phyloP scores from a whole-genome alignment of 2,329 filamentous ascomycete species.

The Nakataea oryzae region DNA sequence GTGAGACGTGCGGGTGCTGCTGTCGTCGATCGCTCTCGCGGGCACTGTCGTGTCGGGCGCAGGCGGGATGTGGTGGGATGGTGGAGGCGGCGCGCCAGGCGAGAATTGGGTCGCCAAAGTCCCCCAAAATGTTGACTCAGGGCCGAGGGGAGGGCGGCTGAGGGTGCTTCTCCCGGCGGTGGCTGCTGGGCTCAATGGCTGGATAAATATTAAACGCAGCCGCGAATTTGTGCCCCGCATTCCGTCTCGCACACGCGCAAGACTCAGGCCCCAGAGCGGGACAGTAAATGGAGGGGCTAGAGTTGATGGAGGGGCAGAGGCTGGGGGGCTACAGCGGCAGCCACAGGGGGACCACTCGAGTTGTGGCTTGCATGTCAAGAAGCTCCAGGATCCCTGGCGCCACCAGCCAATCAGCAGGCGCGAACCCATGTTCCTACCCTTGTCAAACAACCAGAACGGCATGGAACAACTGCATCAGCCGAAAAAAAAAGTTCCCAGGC shows the following conservation, averaged over 20 bases:
- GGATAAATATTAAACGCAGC: too few relatives aligned
- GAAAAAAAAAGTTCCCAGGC: slow-evolving; percentile 2
- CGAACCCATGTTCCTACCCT: too few relatives aligned
- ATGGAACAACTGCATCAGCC: slow-evolving; percentile 11
- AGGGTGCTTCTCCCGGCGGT: too few relatives aligned
- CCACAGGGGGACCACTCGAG: background rate
- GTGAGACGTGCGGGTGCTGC: background rate
- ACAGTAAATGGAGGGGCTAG: background rate
- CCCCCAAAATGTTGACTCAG: background rate
- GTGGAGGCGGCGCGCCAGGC: too few relatives aligned
- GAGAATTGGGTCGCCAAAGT: background rate
- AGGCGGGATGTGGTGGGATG: background rate
- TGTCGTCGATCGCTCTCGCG: background rate
- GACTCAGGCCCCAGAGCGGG: too few relatives aligned
- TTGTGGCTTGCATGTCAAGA: background rate
- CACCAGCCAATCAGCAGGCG: background rate
- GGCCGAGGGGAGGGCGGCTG: background rate
- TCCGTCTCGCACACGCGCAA: slow-evolving; percentile 3
- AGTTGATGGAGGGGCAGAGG: slow-evolving; percentile 1
- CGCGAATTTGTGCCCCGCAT: slow-evolving; percentile 8
- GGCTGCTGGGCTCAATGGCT: too few relatives aligned
- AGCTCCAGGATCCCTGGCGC: background rate
- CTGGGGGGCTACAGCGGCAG: background rate
- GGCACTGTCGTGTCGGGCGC: background rate
- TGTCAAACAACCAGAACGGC: slow-evolving; percentile 2